Conservation (phyloP, 2,329 filamentous ascomycete species). For the Delphinella strobiligena region DNA sequence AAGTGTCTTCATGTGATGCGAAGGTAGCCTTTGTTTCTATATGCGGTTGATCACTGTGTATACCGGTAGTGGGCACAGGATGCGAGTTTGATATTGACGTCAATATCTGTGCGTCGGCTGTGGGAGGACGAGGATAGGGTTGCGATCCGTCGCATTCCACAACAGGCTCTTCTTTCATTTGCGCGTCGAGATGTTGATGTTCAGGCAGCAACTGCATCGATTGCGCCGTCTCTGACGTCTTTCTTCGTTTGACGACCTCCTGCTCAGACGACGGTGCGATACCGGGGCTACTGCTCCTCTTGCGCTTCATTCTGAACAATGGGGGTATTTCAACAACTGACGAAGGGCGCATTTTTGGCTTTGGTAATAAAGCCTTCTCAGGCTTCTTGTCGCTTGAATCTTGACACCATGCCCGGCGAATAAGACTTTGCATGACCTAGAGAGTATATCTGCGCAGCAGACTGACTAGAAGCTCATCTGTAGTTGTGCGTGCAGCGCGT, state of each 20-base stretch:
- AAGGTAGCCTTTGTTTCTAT: too few relatives aligned
- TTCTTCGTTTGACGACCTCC: slow-evolving; percentile 17
- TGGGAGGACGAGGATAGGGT: slow-evolving; percentile 1
- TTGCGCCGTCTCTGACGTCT: slow-evolving; percentile 12
- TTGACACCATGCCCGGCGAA: slow-evolving; percentile 37
- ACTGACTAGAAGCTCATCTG: slow-evolving; percentile 3
- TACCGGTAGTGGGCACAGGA: not conserved
- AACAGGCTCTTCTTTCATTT: too few relatives aligned
- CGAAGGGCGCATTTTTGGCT: slow-evolving; percentile 30
- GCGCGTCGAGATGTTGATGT: not conserved
- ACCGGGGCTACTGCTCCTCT: slow-evolving; percentile 40
- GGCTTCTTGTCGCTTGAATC: slow-evolving; percentile 30
- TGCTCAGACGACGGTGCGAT: slow-evolving; percentile 14
- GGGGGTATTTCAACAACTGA: slow-evolving; percentile 35
- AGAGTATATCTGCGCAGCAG: slow-evolving; percentile 1
- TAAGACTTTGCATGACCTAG: slow-evolving; percentile 36
- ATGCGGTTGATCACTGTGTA: too few relatives aligned
- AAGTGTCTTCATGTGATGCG: not conserved
- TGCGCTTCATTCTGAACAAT: slow-evolving; percentile 46
- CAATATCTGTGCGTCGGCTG: not conserved
- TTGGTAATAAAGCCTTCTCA: slow-evolving; percentile 29
- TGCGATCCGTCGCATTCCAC: too few relatives aligned
- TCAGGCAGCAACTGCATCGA: slow-evolving; percentile 1
- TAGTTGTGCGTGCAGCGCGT: slow-evolving; percentile 1
- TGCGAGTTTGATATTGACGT: not conserved